A percentile compares a stretch with the other conserved stretches of the same genome.
Evolutionary conservation across 768 basidiomycete species (phyloP).

Genomic region (Udeniomyces megalosporus): DNA sequence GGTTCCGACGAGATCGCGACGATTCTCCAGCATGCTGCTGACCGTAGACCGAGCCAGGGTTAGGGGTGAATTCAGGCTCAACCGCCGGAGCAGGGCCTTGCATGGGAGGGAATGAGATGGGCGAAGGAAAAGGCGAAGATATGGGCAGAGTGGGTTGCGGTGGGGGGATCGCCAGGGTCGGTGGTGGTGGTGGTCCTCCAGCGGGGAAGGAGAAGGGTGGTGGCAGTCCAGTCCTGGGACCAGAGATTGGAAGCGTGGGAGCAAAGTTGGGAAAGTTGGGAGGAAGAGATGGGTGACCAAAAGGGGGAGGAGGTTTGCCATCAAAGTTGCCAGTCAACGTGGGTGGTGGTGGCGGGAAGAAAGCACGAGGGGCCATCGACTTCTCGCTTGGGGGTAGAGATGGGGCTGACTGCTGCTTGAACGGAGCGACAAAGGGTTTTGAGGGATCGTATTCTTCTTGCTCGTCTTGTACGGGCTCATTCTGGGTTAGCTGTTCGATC

Average conservation of each 20-base stretch:
- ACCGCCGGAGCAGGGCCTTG: not conserved
- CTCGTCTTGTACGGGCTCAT: not conserved
- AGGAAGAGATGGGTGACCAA: not conserved
- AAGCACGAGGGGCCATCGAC: not conserved
- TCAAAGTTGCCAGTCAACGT: not conserved
- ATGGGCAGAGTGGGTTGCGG: not conserved
- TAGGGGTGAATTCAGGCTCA: not conserved
- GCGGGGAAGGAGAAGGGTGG: not conserved
- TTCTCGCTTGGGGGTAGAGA: not conserved
- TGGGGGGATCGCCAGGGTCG: not conserved
- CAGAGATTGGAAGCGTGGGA: not conserved
- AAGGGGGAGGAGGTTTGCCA: not conserved
- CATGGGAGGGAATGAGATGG: not conserved
- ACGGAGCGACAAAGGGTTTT: not conserved
- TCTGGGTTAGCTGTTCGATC: too few species aligned
- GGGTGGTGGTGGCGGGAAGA: not conserved
- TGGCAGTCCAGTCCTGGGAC: not conserved
- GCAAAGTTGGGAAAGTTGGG: not conserved
- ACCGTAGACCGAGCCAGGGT: not conserved
- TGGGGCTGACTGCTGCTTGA: not conserved
- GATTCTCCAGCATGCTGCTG: not conserved
- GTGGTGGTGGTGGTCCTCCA: not conserved
- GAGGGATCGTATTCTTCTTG: constrained; percentile 15
- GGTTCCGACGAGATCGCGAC: too few species aligned
- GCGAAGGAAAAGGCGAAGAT: not conserved